Base-by-base conservation (phyloP, 176 grass and related monocot species). In the Phyllostachys edulis region DNA sequence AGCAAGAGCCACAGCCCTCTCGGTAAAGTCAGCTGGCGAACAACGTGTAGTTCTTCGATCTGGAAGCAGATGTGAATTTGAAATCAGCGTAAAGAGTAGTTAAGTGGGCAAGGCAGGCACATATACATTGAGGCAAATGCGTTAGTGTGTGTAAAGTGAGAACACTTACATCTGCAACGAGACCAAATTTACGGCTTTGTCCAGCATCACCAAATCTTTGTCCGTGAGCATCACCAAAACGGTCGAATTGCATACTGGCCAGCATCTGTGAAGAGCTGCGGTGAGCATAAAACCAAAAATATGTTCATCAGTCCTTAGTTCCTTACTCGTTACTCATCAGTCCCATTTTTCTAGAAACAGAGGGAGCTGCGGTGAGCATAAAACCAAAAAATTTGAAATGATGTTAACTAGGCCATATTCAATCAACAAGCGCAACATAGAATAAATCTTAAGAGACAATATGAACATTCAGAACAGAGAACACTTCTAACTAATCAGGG, bases 231-330 rank as follows among this genome's bases (percentile, higher is more conserved):
- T n/a, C n/a, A 13, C 96, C 96, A 90, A 98, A 98, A n/a, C n/a
- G n/a, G n/a, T 38, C 87, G 91, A 85, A 98, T 89, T 64, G 89
- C 96, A 84, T 98, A 98, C 68, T 98, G 96, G 62, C 96, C 96
- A 71, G 96, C 96, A 85, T 98, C 96, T 14, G 96, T 98, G 85
- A 98, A 98, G 34, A 98, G 93, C 96, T 98, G 90, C 44, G 84
- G 42, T 47, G 24, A 80, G 34, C 68, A 88, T 46, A 74, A 38
- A 37, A 83, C 12, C 66, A 55, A 83, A 24, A 4, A 45, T 50
- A 63, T 24, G 16, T 63, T 75, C 20, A 60, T 47, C 6, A 45
- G 26, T 47, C 9, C 21, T 60, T 60, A 60, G 57, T 41, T 66
- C 60, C 32, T 27, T 65, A 41, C 29, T 74, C 77, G 21, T 63